A percentile compares a stretch with the other conserved stretches of the same genome.
Conservation (phyloP, 305 asterid genomes). For the Stenogyne calaminthoides region DNA sequence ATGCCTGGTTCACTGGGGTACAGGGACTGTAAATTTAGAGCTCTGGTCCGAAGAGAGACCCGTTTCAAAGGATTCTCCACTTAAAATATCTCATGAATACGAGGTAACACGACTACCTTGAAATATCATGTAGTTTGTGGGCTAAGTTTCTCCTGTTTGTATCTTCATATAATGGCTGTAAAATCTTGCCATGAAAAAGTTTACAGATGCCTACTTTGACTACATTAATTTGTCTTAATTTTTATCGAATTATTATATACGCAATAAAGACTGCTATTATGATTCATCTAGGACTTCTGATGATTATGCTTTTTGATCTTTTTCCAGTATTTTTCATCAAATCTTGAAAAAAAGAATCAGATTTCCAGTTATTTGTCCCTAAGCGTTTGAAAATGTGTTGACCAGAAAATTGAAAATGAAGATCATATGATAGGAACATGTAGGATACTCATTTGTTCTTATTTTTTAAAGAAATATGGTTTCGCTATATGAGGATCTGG, state of each 20-base stretch:
- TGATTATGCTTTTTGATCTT: background rate
- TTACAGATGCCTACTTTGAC: conserved; percentile 15
- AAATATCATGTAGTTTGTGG: background rate
- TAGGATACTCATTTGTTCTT: background rate
- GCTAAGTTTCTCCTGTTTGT: background rate
- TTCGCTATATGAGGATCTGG: too few species aligned
- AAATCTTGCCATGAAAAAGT: background rate
- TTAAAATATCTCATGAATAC: conserved; percentile 64
- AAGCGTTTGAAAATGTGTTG: background rate
- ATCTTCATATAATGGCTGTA: background rate
- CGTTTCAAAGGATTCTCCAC: conserved; percentile 79
- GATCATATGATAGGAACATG: background rate
- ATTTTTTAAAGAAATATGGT: too few species aligned
- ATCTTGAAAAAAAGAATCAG: background rate
- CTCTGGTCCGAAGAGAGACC: conserved; percentile 94
- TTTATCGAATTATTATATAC: background rate
- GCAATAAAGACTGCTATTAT: background rate
- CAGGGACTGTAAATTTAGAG: conserved; percentile 81
- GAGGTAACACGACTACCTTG: conserved; percentile 45
- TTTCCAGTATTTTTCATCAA: background rate
- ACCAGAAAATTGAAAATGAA: background rate
- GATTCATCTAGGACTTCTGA: conserved; percentile 1
- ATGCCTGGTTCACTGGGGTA: conserved; percentile 82
- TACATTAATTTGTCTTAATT: background rate
- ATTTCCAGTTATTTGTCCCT: conserved; percentile 15